These are phyloP conservation scores for Ceratocystis destructans DNA, from an alignment of 2,329 filamentous ascomycete genomes.

Conservation along the genomic window DNA sequence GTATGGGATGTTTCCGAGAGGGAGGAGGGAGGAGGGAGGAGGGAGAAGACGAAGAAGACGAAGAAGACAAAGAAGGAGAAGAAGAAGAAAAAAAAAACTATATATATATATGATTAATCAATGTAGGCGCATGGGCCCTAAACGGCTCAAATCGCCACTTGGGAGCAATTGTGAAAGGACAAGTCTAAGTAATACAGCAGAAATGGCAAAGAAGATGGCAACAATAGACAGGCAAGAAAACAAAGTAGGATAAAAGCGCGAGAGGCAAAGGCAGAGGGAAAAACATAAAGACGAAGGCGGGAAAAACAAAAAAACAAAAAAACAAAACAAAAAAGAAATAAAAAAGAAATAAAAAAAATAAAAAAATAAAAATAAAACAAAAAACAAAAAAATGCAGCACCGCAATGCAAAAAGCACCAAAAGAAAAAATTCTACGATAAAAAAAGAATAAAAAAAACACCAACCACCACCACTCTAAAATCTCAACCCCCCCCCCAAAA, in stretches of 20 bases:
- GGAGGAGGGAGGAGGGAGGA: too few relatives aligned
- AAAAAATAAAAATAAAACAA: too few relatives aligned
- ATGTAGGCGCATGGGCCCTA: neutral
- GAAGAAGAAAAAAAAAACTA: neutral
- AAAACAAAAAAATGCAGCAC: neutral
- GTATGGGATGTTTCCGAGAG: too few relatives aligned
- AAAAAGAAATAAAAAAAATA: too few relatives aligned
- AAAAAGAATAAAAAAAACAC: too few relatives aligned
- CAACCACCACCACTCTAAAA: neutral
- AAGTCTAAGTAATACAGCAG: neutral
- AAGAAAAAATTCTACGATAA: neutral
- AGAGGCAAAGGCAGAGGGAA: too few relatives aligned
- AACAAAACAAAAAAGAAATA: too few relatives aligned
- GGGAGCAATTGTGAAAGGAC: neutral
- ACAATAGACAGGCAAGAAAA: neutral
- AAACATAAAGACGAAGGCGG: neutral
- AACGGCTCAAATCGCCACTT: neutral
- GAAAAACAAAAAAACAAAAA: neutral
- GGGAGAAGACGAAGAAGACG: too few relatives aligned
- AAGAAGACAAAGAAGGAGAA: neutral
- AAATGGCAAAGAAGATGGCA: neutral
- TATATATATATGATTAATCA: neutral
- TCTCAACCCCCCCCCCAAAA: neutral
- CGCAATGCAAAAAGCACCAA: neutral
- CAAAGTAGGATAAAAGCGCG: too few relatives aligned